Conservation (phyloP, 441 rosid species). For the Lepidium campestre region DNA sequence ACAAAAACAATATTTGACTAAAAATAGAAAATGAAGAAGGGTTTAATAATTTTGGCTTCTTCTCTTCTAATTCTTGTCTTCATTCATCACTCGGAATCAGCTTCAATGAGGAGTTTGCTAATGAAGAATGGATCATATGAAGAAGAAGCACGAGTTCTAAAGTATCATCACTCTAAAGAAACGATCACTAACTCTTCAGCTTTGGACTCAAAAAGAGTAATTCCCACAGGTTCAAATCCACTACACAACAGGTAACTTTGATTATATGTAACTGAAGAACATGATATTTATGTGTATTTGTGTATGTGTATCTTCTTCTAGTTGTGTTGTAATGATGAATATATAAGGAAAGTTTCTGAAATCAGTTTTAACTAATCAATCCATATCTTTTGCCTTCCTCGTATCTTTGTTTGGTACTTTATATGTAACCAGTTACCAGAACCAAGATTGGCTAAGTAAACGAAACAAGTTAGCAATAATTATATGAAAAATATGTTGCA, state of each 20-base stretch:
- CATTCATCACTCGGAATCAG: conserved; percentile 19
- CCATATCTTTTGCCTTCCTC: not conserved
- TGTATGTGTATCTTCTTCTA: conserved; percentile 9
- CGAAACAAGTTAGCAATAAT: not conserved
- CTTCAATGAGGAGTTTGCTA: conserved; percentile 18
- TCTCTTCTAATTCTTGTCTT: conserved; percentile 17
- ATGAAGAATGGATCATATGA: conserved; percentile 8
- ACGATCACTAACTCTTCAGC: conserved; percentile 10
- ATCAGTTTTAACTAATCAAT: not conserved
- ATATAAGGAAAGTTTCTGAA: not conserved
- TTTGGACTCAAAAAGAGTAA: conserved; percentile 19
- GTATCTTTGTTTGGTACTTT: not conserved
- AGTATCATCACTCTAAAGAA: not conserved
- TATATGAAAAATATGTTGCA: not conserved
- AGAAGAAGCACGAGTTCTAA: not conserved
- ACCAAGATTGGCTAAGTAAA: not conserved
- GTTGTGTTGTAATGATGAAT: conserved; percentile 10
- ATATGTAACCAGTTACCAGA: not conserved
- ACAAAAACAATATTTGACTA: not conserved
- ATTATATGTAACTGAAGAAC: not conserved
- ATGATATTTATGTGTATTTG: not conserved
- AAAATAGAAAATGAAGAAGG: conserved; percentile 17
- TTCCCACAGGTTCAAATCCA: conserved; percentile 34
- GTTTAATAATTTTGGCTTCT: conserved; percentile 20
- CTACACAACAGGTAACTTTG: conserved; percentile 29